Evolutionary conservation across 1,284 basidiomycete genomes (phyloP), one percentile per base, ranked within the genome.

Genomic region (Retiboletus flavoniger): DNA sequence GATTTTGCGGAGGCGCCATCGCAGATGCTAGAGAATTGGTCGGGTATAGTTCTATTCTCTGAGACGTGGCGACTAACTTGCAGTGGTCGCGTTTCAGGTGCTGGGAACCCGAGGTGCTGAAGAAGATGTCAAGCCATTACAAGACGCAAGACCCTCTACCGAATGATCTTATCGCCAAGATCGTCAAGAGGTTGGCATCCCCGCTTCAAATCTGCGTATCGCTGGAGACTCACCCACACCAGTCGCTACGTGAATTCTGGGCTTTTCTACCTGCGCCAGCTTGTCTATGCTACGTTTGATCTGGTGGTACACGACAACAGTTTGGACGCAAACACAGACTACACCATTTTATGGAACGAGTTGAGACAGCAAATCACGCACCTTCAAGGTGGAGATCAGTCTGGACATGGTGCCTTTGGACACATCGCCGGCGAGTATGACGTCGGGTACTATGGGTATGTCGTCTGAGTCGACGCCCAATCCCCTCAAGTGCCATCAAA

Each of bases 1-100:
- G 92, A 95, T 72, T 95, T 94, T 60, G 91, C 91, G 7, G 91
- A 93, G 71, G 89, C 90, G 1, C 92, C 91, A 0, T 87, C 85
- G 21, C 91, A 94, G 73, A 93, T 94, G 92, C 75, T 94, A 56
- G 93, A 95, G 72, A 92, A 94, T 67, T 95, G 91, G 92, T 84
- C 43, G 7, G 74, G 56, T 5, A 43, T 14, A 17, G 28, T 26
- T 21, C 14, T 21, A 11, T 38, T 50, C 5, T 14, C 11, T 32
- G 13, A n/a, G 32, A 32, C 11, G 36, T n/a, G 8, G 35, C 26
- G 51, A 47, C 17, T 52, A 26, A 51, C 11, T 5, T 7, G 10
- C 24, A 19, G 5, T 4, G 17, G 14, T 31, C 32, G 9, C 36
- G 6, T 57, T 5, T 11, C 31, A 83, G 83, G 83, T 87, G 89